Evolutionary conservation across 768 basidiomycete species (phyloP), one percentile per base, ranked within the genome.

Genomic region (Pulveroboletus sp.): DNA sequence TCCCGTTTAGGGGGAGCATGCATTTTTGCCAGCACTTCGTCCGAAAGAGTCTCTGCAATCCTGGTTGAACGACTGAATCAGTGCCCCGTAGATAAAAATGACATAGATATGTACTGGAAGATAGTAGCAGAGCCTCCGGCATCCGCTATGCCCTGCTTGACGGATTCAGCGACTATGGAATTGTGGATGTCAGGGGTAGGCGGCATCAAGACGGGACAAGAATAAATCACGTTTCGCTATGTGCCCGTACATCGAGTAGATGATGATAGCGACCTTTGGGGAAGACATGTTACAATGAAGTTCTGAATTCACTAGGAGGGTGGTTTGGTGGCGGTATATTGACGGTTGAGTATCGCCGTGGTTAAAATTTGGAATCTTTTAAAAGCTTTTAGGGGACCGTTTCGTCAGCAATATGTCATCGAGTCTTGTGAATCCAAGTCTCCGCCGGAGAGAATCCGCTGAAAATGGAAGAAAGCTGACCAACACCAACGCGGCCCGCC

Each of bases 171-270:
- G 62, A 89, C 87, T 89, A 13, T 4, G 10, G 62, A 43, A 48
- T 40, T 2, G 26, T 14, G 41, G 43, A 35, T 13, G 44, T 43
- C 52, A 53, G 46, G 19, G 34, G 43, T 10, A 39, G 13, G 20
- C 22, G 12, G 20, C 14, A 22, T 6, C 10, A 6, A 49, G 34
- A 37, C 42, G 19, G 37, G 14, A 37, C 6, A 4, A 2, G 17
- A 24, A 8, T 73, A n/a, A n/a, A 82, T 42, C 60, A 89, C 88
- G 36, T 59, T 78, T 77, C 51, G 74, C 77, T 65, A 89, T 79
- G 64, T 90, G 89, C 55, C 84, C 85, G 63, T 84, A 86, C 72
- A 87, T 67, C 17, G 83, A 68, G 70, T 89, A 89, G 68, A 89
- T 81, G 58, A 89, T 54, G 58, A 89, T 85, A 46, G 85, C 85